Conservation (phyloP, 1,284 basidiomycete genomes). For the Puccinia hordei region DNA sequence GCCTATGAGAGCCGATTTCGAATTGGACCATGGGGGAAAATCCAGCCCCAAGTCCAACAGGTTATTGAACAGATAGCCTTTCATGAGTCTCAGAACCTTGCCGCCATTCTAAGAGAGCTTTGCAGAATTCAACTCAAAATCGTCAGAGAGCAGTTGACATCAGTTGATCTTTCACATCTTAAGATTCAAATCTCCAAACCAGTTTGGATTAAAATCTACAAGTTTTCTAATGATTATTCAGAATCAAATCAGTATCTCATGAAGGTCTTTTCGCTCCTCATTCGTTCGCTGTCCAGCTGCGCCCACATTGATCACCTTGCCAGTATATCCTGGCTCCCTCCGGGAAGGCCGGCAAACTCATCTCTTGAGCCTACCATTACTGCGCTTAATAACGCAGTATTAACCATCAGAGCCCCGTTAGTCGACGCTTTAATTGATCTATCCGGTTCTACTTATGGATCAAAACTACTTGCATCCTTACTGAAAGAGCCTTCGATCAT, state of each 20-base stretch:
- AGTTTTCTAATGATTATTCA: constrained; percentile 24
- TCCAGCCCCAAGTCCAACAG: constrained; percentile 9
- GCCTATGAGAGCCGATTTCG: constrained; percentile 22
- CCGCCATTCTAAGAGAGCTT: constrained; percentile 15
- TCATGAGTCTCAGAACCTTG: constrained; percentile 18
- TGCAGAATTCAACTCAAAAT: not conserved
- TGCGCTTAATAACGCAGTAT: constrained; percentile 30
- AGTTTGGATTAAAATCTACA: constrained; percentile 42
- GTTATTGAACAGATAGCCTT: constrained; percentile 31
- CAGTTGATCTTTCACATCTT: constrained; percentile 30
- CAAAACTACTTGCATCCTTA: constrained; percentile 21
- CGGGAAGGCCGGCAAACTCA: constrained; percentile 4
- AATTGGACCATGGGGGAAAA: not conserved
- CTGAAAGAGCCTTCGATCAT: constrained; percentile 31
- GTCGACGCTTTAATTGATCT: constrained; percentile 48
- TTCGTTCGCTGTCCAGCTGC: constrained; percentile 39
- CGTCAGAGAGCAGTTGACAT: not conserved
- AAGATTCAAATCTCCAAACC: constrained; percentile 29
- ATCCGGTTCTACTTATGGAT: constrained; percentile 37
- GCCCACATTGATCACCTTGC: constrained; percentile 45
- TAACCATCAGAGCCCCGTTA: constrained; percentile 34
- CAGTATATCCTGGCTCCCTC: constrained; percentile 36
- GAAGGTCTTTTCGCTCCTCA: constrained; percentile 34
- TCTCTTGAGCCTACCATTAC: constrained; percentile 32
- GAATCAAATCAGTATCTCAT: constrained; percentile 17